Conservation (phyloP, 2,329 filamentous ascomycete genomes). For the Fonsecaea pedrosoi region DNA sequence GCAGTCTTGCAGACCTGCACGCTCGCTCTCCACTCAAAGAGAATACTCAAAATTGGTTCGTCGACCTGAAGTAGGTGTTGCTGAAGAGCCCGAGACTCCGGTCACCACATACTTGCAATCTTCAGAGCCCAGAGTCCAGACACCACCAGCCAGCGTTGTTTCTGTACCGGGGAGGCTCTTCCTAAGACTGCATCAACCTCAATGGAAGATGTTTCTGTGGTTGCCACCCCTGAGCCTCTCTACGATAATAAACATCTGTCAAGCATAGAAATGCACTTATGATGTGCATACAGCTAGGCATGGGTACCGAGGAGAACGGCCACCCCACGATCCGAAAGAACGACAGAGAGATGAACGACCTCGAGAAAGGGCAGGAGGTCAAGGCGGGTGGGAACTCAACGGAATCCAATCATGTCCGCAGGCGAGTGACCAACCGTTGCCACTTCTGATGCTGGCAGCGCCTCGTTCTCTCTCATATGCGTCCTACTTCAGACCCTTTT, state of each 20-base stretch:
- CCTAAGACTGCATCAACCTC: neutral
- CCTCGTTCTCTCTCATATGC: slow-evolving; percentile 25
- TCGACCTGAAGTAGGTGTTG: neutral
- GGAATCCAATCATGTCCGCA: slow-evolving; percentile 9
- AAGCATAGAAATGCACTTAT: slow-evolving; percentile 18
- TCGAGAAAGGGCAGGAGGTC: slow-evolving; percentile 2
- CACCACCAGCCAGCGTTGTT: neutral
- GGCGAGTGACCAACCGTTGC: slow-evolving; percentile 26
- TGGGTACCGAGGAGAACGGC: slow-evolving; percentile 8
- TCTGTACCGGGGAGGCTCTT: neutral
- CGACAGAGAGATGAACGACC: slow-evolving; percentile 12
- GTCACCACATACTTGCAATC: neutral
- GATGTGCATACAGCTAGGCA: slow-evolving; percentile 25
- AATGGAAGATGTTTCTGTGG: neutral
- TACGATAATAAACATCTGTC: neutral
- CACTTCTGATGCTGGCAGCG: slow-evolving; percentile 23
- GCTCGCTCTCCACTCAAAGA: neutral
- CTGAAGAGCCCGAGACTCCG: neutral
- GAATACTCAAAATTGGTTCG: neutral
- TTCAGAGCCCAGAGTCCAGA: neutral
- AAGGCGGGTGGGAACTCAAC: slow-evolving; percentile 9
- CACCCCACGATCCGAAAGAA: slow-evolving; percentile 22
- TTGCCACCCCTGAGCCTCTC: neutral
- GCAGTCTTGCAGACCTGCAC: neutral
- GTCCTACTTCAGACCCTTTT: slow-evolving; percentile 15